A percentile compares a stretch with the other conserved stretches of the same genome.
phyloP scores from a whole-genome alignment of 2,329 filamentous ascomycete genomes.

The Arthrobotrys sinensis region DNA sequence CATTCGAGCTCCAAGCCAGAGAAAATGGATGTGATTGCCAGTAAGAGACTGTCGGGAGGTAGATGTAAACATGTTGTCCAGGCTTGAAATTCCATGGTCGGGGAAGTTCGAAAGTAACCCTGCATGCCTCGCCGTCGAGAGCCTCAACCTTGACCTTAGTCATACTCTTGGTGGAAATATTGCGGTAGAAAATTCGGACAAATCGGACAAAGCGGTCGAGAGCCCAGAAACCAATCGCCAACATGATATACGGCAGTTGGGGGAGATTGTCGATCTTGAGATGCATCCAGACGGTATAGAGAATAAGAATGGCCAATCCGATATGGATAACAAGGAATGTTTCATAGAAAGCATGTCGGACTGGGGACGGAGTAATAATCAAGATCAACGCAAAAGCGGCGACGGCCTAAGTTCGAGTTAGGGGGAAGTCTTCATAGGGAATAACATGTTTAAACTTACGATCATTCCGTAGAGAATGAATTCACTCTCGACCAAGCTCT shows the following conservation, averaged over 20 bases:
- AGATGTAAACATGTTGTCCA: slow-evolving; percentile 84
- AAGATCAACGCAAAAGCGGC: slow-evolving; percentile 72
- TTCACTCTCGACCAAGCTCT: slow-evolving; percentile 72
- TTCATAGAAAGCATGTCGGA: slow-evolving; percentile 97
- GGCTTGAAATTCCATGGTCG: slow-evolving; percentile 81
- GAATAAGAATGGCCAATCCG: slow-evolving; percentile 77
- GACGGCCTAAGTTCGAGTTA: slow-evolving; percentile 64
- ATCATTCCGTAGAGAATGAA: slow-evolving; percentile 75
- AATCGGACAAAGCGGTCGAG: slow-evolving; percentile 78
- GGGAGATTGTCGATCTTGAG: slow-evolving; percentile 78
- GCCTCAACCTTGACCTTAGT: slow-evolving; percentile 81
- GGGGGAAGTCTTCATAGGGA: background rate
- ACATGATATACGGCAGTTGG: slow-evolving; percentile 81
- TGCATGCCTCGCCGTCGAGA: slow-evolving; percentile 82
- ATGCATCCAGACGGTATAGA: slow-evolving; percentile 85
- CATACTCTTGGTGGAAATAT: slow-evolving; percentile 67
- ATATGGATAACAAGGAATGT: slow-evolving; percentile 93
- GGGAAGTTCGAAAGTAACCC: slow-evolving; percentile 72
- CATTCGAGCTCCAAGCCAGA: slow-evolving; percentile 45
- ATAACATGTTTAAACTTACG: slow-evolving; percentile 65
- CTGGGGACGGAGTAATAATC: slow-evolving; percentile 79
- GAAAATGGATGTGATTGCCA: slow-evolving; percentile 43
- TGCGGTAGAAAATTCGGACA: slow-evolving; percentile 76
- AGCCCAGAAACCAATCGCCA: slow-evolving; percentile 82
- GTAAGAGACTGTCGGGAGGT: slow-evolving; percentile 76